phyloP scores from a whole-genome alignment of 768 basidiomycete genomes.

The Strobilomyces dryophilus region DNA sequence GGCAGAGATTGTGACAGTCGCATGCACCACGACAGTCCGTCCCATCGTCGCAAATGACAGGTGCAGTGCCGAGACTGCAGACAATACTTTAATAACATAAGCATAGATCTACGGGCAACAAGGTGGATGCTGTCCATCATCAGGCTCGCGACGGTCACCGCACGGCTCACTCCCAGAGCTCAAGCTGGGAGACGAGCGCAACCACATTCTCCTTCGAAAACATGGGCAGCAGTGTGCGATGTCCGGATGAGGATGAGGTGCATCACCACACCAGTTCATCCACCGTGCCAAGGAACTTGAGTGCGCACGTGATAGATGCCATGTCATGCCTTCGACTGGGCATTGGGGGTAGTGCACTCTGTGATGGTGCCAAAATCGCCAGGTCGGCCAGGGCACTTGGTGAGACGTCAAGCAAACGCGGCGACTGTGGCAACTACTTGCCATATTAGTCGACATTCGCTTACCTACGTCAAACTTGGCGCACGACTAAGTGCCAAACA shows the following conservation, averaged over 20 bases:
- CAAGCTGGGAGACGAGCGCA: conserved; percentile 22
- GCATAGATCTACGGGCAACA: too few species aligned
- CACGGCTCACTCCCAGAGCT: conserved; percentile 26
- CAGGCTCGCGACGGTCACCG: too few species aligned
- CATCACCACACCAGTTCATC: conserved; percentile 30
- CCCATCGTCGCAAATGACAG: too few species aligned
- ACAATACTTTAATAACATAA: too few species aligned
- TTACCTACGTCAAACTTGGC: too few species aligned
- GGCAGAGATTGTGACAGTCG: conserved; percentile 93
- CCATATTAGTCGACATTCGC: too few species aligned
- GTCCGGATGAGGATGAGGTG: conserved; percentile 4
- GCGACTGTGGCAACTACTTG: too few species aligned
- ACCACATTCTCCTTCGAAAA: conserved; percentile 25
- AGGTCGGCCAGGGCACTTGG: background rate
- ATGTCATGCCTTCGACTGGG: conserved; percentile 12
- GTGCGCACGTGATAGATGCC: conserved; percentile 17
- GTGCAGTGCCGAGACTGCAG: too few species aligned
- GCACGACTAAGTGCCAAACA: too few species aligned
- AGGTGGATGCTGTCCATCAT: too few species aligned
- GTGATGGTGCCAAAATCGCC: background rate
- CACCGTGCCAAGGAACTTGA: conserved; percentile 23
- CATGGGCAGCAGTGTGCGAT: conserved; percentile 6
- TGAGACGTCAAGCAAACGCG: too few species aligned
- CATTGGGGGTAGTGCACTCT: background rate
- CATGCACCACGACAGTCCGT: conserved; percentile 89